Base-by-base conservation (phyloP, 2,329 filamentous ascomycete genomes). In the Venturia nashicola region DNA sequence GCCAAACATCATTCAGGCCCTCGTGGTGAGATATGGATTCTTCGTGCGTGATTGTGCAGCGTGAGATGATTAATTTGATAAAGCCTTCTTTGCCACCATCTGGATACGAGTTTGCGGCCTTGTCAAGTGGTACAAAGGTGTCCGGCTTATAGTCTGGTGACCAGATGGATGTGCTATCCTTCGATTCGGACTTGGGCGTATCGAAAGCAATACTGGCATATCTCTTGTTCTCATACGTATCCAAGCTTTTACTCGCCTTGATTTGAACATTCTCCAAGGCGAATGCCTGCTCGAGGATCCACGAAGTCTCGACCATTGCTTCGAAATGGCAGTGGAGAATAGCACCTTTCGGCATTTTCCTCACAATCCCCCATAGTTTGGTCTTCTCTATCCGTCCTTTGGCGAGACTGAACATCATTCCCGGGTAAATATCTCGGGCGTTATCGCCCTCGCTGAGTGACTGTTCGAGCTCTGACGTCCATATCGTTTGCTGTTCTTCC, bases 321-420 rank as follows among this genome's bases (percentile, higher is more conserved):
- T 95, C 90, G 72, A 95, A 79, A 74, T 97, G 92, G 54, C 90
- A 90, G 77, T 97, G 92, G 66, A 96, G 77, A 39, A 96, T 79
- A 9, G 87, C 82, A 14, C 93, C 94, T 74, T 97, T 97, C 36
- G 93, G 93, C 89, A 97, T 91, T 67, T 79, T 83, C 65, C 86
- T 83, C 18, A 96, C 83, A 69, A 97, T 94, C 67, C 85, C 82
- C 91, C 91, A 97, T 32, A 97, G 80, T 71, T 86, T 86, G 16
- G 90, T 96, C 68, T 81, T 80, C 75, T 96, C 90, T 85, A 96
- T 95, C 44, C 85, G 84, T n/a, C 86, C 83, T 74, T 91, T 93
- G 69, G 91, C 91, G 43, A 93, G 81, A 43, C 84, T 86, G 76
- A 96, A 97, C 89, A 96, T 94, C 88, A 96, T 96, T 12, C 92